These are phyloP conservation scores for Fusarium kyushuense DNA, from an alignment of 2,329 filamentous ascomycete genomes.

Conservation along the genomic window DNA sequence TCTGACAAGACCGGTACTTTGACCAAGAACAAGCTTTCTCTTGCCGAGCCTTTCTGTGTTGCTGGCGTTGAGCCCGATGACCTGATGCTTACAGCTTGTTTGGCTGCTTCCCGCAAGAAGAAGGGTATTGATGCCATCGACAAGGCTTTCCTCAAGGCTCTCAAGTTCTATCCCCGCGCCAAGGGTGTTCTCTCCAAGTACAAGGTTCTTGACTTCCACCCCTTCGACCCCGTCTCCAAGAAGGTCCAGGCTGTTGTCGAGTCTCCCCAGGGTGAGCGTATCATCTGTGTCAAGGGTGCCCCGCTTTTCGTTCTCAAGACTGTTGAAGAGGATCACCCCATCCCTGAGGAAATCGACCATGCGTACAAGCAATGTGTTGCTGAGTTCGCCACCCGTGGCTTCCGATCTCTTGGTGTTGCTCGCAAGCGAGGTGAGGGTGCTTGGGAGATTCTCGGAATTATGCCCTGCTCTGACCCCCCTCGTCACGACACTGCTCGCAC, in stretches of 20 bases:
- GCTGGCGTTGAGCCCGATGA: constrained; percentile 86
- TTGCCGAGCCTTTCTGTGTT: constrained; percentile 86
- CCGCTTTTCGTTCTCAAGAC: constrained; percentile 89
- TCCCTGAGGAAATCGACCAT: constrained; percentile 77
- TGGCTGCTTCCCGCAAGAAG: constrained; percentile 92
- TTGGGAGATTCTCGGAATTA: constrained; percentile 95
- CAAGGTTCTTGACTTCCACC: constrained; percentile 85
- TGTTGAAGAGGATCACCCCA: constrained; percentile 85
- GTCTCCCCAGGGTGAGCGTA: constrained; percentile 84
- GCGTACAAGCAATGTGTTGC: constrained; percentile 91
- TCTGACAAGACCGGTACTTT: constrained; percentile 95
- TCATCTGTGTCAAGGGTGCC: constrained; percentile 91
- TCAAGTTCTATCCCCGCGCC: constrained; percentile 84
- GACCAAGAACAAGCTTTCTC: constrained; percentile 93
- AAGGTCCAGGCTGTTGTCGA: constrained; percentile 88
- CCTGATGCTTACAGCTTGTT: constrained; percentile 90
- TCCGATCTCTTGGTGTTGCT: constrained; percentile 92
- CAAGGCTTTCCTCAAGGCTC: constrained; percentile 91
- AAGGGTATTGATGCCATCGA: constrained; percentile 96
- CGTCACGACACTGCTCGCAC: constrained; percentile 92
- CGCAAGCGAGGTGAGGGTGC: constrained; percentile 84
- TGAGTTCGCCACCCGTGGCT: constrained; percentile 92
- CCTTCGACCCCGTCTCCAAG: constrained; percentile 94
- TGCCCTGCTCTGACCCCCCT: constrained; percentile 93
- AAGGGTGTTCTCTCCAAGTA: constrained; percentile 86